Base-by-base conservation (phyloP, 1,284 basidiomycete species). In the Grifola frondosa region DNA sequence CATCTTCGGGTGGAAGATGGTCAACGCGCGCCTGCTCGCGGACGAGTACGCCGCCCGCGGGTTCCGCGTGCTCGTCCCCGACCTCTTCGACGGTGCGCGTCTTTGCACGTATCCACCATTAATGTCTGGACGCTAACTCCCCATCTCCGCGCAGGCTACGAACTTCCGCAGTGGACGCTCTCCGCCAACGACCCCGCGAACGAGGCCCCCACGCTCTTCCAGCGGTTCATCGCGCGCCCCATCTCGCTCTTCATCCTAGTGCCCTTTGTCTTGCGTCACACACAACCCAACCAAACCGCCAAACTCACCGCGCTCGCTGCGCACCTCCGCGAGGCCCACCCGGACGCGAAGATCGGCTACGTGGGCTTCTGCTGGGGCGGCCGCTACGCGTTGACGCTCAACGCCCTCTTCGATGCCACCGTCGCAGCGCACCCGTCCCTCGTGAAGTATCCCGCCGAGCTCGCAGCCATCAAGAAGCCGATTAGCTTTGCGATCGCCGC, bases 341-440 rank as follows among this genome's bases (percentile, higher is more conserved):
- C 52, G 21, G 28, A 16, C 25, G 44, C 51, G 9, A 53, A 52
- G 44, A 33, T 58, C 40, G 57, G 57, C 13, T 52, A 46, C 39
- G 49, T 49, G 32, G 57, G 57, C 37, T 58, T 53, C 50, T 58
- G 57, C 52, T 58, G 52, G 52, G 57, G 57, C 44, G 57, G 57
- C 20, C 54, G 57, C 40, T 56, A 50, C 42, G 57, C 57, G 26
- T 46, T 58, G 48, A 44, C 52, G 42, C 49, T 52, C 46, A 58
- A 54, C 50, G 21, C 29, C 36, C 41, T 37, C 19, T 58, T 56
- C 43, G 57, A 58, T 45, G 57, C 57, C 31, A 50, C 41, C 17
- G 47, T 50, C 46, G 52, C 57, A 9, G 46, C 45, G 34, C 57
- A 58, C 45, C 57, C 57, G 24, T 56, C 54, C 26, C 45, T 50